These are phyloP conservation scores for Calonectria crousiana DNA, from an alignment of 2,329 filamentous ascomycete species.

Conservation along the genomic window DNA sequence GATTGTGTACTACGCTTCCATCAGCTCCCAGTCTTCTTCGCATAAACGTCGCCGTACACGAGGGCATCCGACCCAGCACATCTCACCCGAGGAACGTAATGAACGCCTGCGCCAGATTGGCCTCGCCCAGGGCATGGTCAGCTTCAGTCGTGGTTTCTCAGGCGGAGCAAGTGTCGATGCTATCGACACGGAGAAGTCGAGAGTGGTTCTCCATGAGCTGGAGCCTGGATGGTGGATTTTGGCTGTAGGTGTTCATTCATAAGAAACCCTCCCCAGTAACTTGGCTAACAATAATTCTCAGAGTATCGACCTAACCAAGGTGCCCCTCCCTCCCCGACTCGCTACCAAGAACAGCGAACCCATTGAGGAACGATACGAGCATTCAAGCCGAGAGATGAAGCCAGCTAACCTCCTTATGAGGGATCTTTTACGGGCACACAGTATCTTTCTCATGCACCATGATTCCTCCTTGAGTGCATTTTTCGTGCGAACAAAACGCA, in stretches of 20 bases:
- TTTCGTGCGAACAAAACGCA: slow-evolving; percentile 71
- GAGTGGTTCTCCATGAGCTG: slow-evolving; percentile 87
- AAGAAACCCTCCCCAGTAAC: too few relatives aligned
- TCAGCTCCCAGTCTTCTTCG: slow-evolving; percentile 55
- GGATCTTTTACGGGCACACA: slow-evolving; percentile 86
- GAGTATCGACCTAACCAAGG: slow-evolving; percentile 80
- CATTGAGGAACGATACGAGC: slow-evolving; percentile 71
- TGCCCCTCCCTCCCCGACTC: slow-evolving; percentile 70
- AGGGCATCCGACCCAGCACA: slow-evolving; percentile 55
- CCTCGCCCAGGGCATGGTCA: slow-evolving; percentile 95
- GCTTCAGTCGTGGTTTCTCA: slow-evolving; percentile 91
- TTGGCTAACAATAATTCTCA: slow-evolving; percentile 32
- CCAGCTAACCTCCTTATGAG: slow-evolving; percentile 81
- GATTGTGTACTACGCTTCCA: slow-evolving; percentile 92
- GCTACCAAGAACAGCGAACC: slow-evolving; percentile 56
- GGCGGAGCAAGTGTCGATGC: slow-evolving; percentile 81
- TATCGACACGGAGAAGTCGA: slow-evolving; percentile 90
- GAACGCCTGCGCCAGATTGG: slow-evolving; percentile 93
- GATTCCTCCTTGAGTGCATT: slow-evolving; percentile 79
- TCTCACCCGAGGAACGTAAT: slow-evolving; percentile 78
- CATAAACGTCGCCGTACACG: slow-evolving; percentile 58
- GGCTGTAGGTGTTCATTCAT: slow-evolving; percentile 69
- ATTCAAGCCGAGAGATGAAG: slow-evolving; percentile 91
- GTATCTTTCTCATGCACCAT: slow-evolving; percentile 89
- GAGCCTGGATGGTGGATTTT: slow-evolving; percentile 96